phyloP scores from a whole-genome alignment of 148 eudicot genomes.

The Camellia japonica region DNA sequence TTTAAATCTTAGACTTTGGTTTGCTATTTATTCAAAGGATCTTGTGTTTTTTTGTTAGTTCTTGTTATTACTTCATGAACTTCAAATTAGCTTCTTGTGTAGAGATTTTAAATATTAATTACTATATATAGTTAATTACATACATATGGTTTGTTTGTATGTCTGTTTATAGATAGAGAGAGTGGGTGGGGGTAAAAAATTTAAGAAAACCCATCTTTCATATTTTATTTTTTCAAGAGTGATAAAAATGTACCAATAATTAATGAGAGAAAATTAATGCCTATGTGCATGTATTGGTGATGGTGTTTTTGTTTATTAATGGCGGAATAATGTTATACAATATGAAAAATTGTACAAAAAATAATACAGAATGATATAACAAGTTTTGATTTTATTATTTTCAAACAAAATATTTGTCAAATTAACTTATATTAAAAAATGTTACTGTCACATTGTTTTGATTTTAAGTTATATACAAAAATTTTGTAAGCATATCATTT shows the following conservation, averaged over 20 bases:
- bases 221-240: not conserved
- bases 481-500: too few species aligned
- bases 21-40: not conserved
- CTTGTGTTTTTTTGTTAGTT: not conserved
- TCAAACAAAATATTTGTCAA: too few species aligned
- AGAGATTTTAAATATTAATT: not conserved
- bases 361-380: too few species aligned
- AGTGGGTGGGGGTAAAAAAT: not conserved
- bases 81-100: not conserved
- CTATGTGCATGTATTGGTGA: not conserved
- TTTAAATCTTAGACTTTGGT: conserved; percentile 3
- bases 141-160: too few species aligned
- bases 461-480: too few species aligned
- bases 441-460: too few species aligned
- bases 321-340: conserved; percentile 16
- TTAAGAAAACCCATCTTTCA: not conserved
- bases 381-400: too few species aligned
- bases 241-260: not conserved
- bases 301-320: conserved; percentile 24
- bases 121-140: too few species aligned
- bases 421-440: too few species aligned
- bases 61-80: not conserved
- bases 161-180: not conserved
- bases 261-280: not conserved
- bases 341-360: too few species aligned